Base-by-base conservation (phyloP, 192 early-diverging fungal genomes). In the Entophlyctis helioformis region DNA sequence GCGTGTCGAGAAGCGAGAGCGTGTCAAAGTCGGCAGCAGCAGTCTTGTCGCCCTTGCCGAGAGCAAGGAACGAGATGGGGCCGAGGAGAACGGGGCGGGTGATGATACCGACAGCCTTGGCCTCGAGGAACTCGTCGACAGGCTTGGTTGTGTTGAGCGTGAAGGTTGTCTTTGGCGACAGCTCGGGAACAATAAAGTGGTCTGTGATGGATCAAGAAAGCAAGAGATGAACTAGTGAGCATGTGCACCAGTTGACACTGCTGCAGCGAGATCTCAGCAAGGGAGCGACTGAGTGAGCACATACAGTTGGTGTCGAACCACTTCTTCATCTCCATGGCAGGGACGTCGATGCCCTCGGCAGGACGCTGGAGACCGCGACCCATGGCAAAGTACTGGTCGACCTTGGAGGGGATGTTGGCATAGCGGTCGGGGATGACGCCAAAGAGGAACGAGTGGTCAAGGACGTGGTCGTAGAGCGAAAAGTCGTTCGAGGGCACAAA, bases 281-380 rank as follows among this genome's bases (percentile, higher is more conserved):
- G 20, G 4, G 10, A 46, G 6, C 36, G 37, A 40, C 24, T 18
- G 39, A 23, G 33, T 3, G 24, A 26, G 5, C 10, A 39, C 55
- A 39, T 44, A 57, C 55, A 98, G 84, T 98, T 98, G 54, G 94
- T 94, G 66, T 96, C 91, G 62, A 96, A 98, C 89, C 87, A 98
- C 72, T 98, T 98, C 78, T 91, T 91, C 94, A 98, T 98, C 69
- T 96, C 91, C 60, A 90, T 82, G 43, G 92, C 88, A 42, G 85
- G 85, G 26, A 98, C 85, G 51, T 96, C 90, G 47, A 94, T 66
- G 53, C 72, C 72, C 20, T 79, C 72, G 21, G 62, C 75, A 20
- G 71, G 39, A 53, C 74, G 63, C 54, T 98, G 94, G 43, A 86
- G 74, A 53, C 94, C 94, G 67, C 94, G 89, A 48, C 78, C 88